Evolutionary conservation across 108 stramenopile genomes (phyloP).

Genomic region (Cyclostephanos tholiformis): DNA sequence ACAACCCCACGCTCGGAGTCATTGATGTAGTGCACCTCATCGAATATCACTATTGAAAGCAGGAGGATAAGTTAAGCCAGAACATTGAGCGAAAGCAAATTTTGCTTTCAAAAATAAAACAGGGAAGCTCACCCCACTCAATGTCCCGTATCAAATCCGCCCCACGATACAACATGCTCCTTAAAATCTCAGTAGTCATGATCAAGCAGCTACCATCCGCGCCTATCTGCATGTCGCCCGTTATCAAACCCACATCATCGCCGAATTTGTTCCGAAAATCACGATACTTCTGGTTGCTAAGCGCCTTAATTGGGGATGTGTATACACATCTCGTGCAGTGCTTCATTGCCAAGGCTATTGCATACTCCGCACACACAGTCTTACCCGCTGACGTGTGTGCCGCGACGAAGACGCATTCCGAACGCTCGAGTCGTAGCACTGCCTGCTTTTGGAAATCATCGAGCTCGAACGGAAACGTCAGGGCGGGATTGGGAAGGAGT

Average conservation of each 20-base stretch:
- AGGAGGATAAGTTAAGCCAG: constrained; percentile 2
- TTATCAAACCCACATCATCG: constrained; percentile 88
- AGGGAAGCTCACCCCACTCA: constrained; percentile 40
- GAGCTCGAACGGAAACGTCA: constrained; percentile 72
- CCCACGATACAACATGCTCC: constrained; percentile 91
- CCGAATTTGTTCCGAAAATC: constrained; percentile 87
- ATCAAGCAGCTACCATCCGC: constrained; percentile 82
- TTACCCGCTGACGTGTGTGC: constrained; percentile 96
- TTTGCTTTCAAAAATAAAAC: background rate
- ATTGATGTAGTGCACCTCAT: constrained; percentile 92
- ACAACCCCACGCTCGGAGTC: constrained; percentile 93
- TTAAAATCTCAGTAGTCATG: constrained; percentile 95
- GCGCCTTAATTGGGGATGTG: constrained; percentile 94
- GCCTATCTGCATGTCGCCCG: constrained; percentile 85
- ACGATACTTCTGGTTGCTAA: constrained; percentile 95
- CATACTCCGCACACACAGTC: constrained; percentile 94
- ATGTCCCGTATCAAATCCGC: constrained; percentile 85
- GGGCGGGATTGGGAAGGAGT: constrained; percentile 70
- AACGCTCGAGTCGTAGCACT: constrained; percentile 75
- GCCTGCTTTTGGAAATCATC: constrained; percentile 96
- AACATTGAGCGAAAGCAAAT: background rate
- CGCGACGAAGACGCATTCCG: constrained; percentile 90
- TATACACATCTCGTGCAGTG: constrained; percentile 85
- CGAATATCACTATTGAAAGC: constrained; percentile 82
- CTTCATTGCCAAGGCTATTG: constrained; percentile 77